These are phyloP conservation scores for Celoporthe dispersa DNA, from an alignment of 2,329 filamentous ascomycete genomes.

Conservation along the genomic window DNA sequence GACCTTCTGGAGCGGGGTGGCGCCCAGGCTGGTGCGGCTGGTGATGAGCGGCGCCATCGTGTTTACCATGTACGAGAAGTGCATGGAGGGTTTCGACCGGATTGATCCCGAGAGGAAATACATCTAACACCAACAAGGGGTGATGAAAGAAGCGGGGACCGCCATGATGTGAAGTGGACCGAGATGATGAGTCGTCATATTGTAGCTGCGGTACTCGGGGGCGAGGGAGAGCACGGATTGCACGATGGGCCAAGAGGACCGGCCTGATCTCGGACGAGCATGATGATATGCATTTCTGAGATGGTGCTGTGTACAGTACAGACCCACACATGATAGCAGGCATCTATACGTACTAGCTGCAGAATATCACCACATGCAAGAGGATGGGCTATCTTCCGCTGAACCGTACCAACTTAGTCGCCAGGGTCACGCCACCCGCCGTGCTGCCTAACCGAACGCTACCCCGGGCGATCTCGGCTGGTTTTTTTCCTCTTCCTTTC, in stretches of 20 bases:
- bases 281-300: not conserved
- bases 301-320: not conserved
- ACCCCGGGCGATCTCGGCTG: too few relatives aligned
- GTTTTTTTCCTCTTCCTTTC: too few relatives aligned
- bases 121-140: conserved; percentile 55
- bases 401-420: not conserved
- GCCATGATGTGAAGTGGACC: not conserved
- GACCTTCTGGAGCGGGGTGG: conserved; percentile 92
- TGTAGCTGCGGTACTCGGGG: not conserved
- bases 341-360: conserved; percentile 10
- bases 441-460: not conserved
- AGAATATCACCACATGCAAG: not conserved
- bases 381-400: not conserved
- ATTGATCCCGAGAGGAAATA: conserved; percentile 85
- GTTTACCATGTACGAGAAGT: conserved; percentile 98
- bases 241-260: not conserved
- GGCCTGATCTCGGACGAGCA: not conserved
- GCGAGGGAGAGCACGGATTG: not conserved
- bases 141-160: not conserved
- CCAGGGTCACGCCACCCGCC: not conserved
- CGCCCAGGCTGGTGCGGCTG: conserved; percentile 82
- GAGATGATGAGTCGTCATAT: not conserved
- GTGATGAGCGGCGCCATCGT: conserved; percentile 95
- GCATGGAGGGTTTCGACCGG: conserved; percentile 81
- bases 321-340: not conserved